A percentile compares a stretch with the other conserved stretches of the same genome.
Evolutionary conservation across 257 asterid genomes (phyloP).

Genomic region (Capsicum rhomboideum): DNA sequence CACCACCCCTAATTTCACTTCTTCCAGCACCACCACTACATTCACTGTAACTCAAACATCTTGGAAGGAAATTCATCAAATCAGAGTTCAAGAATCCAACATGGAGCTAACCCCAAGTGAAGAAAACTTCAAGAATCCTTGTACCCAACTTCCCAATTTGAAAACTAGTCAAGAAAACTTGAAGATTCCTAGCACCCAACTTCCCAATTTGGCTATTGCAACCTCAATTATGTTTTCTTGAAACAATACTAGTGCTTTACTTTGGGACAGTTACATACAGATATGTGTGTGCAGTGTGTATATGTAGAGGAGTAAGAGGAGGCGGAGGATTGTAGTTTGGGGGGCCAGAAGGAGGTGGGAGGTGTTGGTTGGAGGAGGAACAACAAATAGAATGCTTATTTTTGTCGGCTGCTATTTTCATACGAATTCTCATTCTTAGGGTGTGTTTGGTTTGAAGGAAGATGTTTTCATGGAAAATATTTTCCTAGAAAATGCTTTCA

Average conservation of each 20-base stretch:
- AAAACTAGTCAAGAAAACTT: background rate
- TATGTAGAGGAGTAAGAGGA: background rate
- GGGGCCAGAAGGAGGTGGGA: constrained; percentile 4
- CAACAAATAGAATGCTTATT: constrained; percentile 5
- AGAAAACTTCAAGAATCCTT: background rate
- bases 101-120: constrained; percentile 1
- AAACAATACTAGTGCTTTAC: background rate
- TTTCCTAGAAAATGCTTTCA: too few species aligned
- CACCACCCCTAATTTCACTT: background rate
- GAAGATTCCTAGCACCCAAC: too few species aligned
- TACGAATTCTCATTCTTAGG: too few species aligned
- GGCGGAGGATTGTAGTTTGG: background rate
- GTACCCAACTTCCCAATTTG: background rate
- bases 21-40: constrained; percentile 4
- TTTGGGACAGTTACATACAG: background rate
- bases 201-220: too few species aligned
- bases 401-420: background rate
- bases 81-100: constrained; percentile 13
- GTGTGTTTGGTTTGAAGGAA: too few species aligned
- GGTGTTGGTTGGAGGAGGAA: constrained; percentile 16
- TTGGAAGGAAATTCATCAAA: constrained; percentile 29
- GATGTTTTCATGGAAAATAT: too few species aligned
- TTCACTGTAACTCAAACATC: constrained; percentile 15
- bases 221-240: background rate
- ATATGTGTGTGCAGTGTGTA: background rate